Evolutionary conservation across 768 basidiomycete species (phyloP).

Genomic region (Boletus reticulatus): DNA sequence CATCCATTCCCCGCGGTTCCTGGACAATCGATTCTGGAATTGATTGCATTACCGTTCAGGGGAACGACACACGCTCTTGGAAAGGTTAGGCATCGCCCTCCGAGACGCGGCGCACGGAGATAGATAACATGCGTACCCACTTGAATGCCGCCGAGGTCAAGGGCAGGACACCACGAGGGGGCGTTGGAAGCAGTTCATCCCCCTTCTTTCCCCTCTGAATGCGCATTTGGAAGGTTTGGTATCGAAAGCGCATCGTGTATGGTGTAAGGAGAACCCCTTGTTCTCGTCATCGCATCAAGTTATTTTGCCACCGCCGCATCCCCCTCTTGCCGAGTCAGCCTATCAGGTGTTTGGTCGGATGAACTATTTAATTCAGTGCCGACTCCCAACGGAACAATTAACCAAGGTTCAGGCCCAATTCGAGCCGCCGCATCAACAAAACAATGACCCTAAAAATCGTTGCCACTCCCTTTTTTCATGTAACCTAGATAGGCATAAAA

Average conservation of each 20-base stretch:
- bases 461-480: slow-evolving; percentile 17
- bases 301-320: neutral
- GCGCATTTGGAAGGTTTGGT: slow-evolving; percentile 27
- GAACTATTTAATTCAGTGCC: slow-evolving; percentile 8
- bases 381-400: neutral
- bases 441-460: slow-evolving; percentile 12
- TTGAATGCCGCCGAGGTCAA: slow-evolving; percentile 9
- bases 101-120: slow-evolving; percentile 7
- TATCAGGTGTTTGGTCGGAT: neutral
- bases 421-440: neutral
- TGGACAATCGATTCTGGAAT: neutral
- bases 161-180: slow-evolving; percentile 27
- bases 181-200: neutral
- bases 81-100: slow-evolving; percentile 2
- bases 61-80: neutral
- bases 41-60: slow-evolving; percentile 6
- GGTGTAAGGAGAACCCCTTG: slow-evolving; percentile 3
- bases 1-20: slow-evolving; percentile 3
- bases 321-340: too few species aligned
- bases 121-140: slow-evolving; percentile 9
- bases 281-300: slow-evolving; percentile 10
- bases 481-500: slow-evolving; percentile 19
- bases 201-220: slow-evolving; percentile 6
- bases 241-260: slow-evolving; percentile 19
- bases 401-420: neutral